Percentiles rank a stretch among this genome's conserved stretches.
Evolutionary conservation across 2,329 filamentous ascomycete genomes (phyloP).

Genomic region (Penicillium sp.): DNA sequence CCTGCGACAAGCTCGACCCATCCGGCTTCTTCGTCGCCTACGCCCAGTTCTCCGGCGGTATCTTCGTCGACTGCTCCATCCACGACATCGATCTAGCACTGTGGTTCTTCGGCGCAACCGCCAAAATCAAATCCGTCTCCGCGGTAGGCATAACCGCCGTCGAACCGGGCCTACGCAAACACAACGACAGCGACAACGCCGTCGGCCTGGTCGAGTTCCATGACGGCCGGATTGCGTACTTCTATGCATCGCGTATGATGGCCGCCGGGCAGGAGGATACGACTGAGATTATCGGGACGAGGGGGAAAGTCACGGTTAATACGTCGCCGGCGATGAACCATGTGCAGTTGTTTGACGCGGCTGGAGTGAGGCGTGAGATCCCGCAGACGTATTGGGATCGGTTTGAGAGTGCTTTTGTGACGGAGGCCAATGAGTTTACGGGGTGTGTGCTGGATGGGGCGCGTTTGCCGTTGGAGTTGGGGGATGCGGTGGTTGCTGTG

Average conservation of each 20-base stretch:
- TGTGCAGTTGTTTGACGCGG: conserved; percentile 58
- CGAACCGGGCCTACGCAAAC: conserved; percentile 58
- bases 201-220: conserved; percentile 68
- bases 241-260: conserved; percentile 68
- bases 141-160: conserved; percentile 62
- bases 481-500: conserved; percentile 59
- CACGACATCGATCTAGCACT: conserved; percentile 69
- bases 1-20: conserved; percentile 67
- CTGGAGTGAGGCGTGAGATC: conserved; percentile 61
- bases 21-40: conserved; percentile 70
- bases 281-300: conserved; percentile 68
- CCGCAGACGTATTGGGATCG: conserved; percentile 65
- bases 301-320: conserved; percentile 65
- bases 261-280: conserved; percentile 67
- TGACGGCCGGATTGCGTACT: conserved; percentile 64
- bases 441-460: conserved; percentile 58
- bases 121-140: conserved; percentile 57
- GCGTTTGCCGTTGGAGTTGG: conserved; percentile 59
- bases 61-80: conserved; percentile 71
- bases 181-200: conserved; percentile 64
- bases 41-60: conserved; percentile 65
- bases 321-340: conserved; percentile 59
- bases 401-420: conserved; percentile 66
- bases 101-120: conserved; percentile 63
- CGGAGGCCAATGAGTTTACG: conserved; percentile 66